phyloP scores from a whole-genome alignment of 108 stramenopile genomes.

The Mayamaea pseudoterrestris region DNA sequence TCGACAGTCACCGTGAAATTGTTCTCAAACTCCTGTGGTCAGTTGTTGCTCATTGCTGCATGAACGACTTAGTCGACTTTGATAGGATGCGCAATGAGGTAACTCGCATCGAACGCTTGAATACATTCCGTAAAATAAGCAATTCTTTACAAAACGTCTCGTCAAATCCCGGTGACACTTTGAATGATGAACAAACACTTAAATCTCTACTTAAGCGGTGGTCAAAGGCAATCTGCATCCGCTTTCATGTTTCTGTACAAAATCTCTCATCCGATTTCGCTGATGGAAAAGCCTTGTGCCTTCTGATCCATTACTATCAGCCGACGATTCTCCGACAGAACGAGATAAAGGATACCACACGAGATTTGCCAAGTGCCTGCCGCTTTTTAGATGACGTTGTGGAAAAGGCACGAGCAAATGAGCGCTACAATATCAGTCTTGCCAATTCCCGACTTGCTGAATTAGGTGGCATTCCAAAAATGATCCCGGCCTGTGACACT shows the following conservation, averaged over 20 bases:
- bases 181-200: slow-evolving; percentile 7
- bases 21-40: slow-evolving; percentile 76
- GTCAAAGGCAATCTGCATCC: slow-evolving; percentile 73
- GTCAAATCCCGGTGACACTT: not conserved
- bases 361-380: no score
- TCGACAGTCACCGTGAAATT: slow-evolving; percentile 74
- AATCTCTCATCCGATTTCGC: slow-evolving; percentile 78
- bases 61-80: slow-evolving; percentile 23
- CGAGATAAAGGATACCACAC: slow-evolving; percentile 40
- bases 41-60: slow-evolving; percentile 40
- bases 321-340: slow-evolving; percentile 42
- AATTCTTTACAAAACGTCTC: not conserved
- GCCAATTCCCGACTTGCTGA: slow-evolving; percentile 37
- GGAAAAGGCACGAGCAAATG: slow-evolving; percentile 16
- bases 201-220: slow-evolving; percentile 57
- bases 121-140: not conserved
- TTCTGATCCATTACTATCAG: slow-evolving; percentile 86
- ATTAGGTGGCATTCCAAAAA: slow-evolving; percentile 80
- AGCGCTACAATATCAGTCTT: slow-evolving; percentile 48
- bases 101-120: not conserved
- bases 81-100: slow-evolving; percentile 40
- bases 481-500: slow-evolving; percentile 60
- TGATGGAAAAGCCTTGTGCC: slow-evolving; percentile 77
- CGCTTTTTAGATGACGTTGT: slow-evolving; percentile 1
- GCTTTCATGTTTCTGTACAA: slow-evolving; percentile 42